phyloP scores from a whole-genome alignment of 2,329 filamentous ascomycete species.

The Botrytis fragariae region DNA sequence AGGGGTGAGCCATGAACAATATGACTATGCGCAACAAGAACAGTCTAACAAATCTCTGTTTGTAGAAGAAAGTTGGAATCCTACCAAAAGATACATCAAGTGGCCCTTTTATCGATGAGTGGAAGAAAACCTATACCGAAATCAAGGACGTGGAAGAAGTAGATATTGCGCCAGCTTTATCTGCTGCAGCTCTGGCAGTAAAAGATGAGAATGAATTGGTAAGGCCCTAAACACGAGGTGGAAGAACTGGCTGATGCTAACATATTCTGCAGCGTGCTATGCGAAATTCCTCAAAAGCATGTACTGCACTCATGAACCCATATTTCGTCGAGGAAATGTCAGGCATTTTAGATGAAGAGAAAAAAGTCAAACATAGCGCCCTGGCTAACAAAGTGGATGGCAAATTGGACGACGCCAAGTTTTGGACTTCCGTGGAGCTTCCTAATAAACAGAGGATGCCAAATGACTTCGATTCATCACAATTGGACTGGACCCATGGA shows the following conservation, averaged over 20 bases:
- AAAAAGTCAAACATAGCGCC: constrained; percentile 88
- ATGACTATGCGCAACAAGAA: not conserved
- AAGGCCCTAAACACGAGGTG: constrained; percentile 23
- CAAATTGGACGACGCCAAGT: constrained; percentile 91
- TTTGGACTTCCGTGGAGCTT: constrained; percentile 78
- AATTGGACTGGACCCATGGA: constrained; percentile 91
- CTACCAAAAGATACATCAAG: constrained; percentile 79
- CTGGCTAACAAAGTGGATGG: constrained; percentile 84
- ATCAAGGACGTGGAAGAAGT: constrained; percentile 85
- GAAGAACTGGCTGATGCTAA: constrained; percentile 21
- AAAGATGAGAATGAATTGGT: constrained; percentile 93
- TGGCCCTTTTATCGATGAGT: constrained; percentile 92
- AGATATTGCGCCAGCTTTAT: constrained; percentile 80
- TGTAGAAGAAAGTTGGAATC: constrained; percentile 82
- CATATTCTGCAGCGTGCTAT: constrained; percentile 65
- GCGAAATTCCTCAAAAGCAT: constrained; percentile 90
- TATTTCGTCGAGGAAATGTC: constrained; percentile 99
- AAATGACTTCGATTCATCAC: constrained; percentile 78
- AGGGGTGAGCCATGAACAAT: constrained; percentile 60
- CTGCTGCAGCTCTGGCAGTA: constrained; percentile 78
- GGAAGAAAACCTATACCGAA: constrained; percentile 79
- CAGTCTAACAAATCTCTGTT: constrained; percentile 22
- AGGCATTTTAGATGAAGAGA: constrained; percentile 89
- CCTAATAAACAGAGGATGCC: constrained; percentile 74
- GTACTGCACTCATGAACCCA: constrained; percentile 89